A percentile compares a stretch with the other conserved stretches of the same genome.
phyloP scores from a whole-genome alignment of 208 protist genomes.

The Naegleria gruberi region DNA sequence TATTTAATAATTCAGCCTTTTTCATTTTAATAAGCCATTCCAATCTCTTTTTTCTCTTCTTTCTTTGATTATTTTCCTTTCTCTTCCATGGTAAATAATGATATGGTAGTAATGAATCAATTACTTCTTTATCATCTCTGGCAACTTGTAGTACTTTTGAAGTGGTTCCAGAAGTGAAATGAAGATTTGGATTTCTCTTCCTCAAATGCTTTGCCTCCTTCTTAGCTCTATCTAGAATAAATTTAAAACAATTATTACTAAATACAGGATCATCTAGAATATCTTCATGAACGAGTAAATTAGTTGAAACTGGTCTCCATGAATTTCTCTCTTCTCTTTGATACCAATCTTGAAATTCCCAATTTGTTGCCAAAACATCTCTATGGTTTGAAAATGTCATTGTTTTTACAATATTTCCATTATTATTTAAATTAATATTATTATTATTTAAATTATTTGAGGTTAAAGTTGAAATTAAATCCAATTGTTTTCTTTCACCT shows the following conservation, averaged over 20 bases:
- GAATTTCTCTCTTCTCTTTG: background rate
- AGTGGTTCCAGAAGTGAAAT: background rate
- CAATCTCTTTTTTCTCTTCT: background rate
- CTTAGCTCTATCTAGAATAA: background rate
- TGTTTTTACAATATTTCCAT: constrained; percentile 37
- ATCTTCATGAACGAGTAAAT: background rate
- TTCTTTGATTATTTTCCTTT: background rate
- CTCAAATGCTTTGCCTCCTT: background rate
- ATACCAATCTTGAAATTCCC: background rate
- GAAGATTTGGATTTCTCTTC: background rate
- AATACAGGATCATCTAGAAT: background rate
- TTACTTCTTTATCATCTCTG: background rate
- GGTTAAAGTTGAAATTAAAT: background rate
- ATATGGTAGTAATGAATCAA: background rate
- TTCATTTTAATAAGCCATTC: background rate
- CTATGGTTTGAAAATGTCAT: constrained; percentile 34
- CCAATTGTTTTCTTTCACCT: background rate
- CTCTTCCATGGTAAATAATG: background rate
- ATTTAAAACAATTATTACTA: background rate
- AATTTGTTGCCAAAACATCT: background rate
- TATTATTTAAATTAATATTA: constrained; percentile 28
- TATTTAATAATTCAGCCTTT: background rate
- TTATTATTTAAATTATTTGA: constrained; percentile 35
- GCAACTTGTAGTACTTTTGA: background rate
- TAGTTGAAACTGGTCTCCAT: background rate